Conservation (phyloP, 306 rosid species). For the Neltuma alba region DNA sequence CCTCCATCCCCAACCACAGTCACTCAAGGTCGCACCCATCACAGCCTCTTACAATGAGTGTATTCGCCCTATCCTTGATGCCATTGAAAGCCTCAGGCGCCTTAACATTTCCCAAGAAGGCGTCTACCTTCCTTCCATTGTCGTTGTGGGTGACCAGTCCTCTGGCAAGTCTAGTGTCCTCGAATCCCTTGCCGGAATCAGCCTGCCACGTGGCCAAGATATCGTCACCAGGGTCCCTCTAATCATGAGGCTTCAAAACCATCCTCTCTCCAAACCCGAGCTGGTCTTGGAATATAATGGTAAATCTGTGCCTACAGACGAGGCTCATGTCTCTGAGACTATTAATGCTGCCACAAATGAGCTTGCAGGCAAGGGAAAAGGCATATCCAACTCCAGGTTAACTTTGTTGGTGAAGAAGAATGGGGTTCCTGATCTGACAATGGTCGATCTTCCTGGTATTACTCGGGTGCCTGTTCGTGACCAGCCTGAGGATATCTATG, state of each 20-base stretch:
- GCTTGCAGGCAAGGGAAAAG: slow-evolving; percentile 37
- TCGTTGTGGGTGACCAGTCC: slow-evolving; percentile 47
- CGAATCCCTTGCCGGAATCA: slow-evolving; percentile 45
- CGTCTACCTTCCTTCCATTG: slow-evolving; percentile 45
- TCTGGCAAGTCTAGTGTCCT: slow-evolving; percentile 51
- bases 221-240: slow-evolving; percentile 48
- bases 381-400: slow-evolving; percentile 35
- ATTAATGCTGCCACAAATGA: slow-evolving; percentile 37
- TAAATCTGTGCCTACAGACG: slow-evolving; percentile 1
- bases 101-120: slow-evolving; percentile 45
- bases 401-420: slow-evolving; percentile 40
- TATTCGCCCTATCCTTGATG: slow-evolving; percentile 45
- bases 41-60: slow-evolving; percentile 36
- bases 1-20: background rate
- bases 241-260: slow-evolving; percentile 41
- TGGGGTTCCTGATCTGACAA: slow-evolving; percentile 43
- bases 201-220: slow-evolving; percentile 50
- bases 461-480: slow-evolving; percentile 48
- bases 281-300: slow-evolving; percentile 22
- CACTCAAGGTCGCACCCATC: slow-evolving; percentile 24
- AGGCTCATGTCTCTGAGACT: slow-evolving; percentile 26
- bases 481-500: slow-evolving; percentile 49
- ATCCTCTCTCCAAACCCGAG: slow-evolving; percentile 18
- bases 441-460: slow-evolving; percentile 46
- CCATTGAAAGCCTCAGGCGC: slow-evolving; percentile 38